Evolutionary conservation across 495 filamentous ascomycete species (phyloP).

Genomic region (Penicillium dipodomyicola): DNA sequence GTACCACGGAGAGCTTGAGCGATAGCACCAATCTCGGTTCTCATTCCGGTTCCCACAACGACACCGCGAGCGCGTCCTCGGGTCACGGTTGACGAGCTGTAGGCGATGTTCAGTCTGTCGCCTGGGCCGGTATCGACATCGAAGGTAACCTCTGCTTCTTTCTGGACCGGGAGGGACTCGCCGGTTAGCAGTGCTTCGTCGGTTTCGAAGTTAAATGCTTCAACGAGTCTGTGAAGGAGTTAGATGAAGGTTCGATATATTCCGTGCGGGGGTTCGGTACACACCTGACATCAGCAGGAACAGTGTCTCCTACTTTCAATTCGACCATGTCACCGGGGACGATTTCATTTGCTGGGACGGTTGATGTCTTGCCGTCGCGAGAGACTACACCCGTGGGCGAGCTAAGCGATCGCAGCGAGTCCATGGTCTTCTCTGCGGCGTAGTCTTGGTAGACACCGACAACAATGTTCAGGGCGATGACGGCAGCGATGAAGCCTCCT

Average conservation of each 20-base stretch:
- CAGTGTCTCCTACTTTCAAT: conserved; percentile 79
- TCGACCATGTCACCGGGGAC: conserved; percentile 68
- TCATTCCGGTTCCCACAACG: conserved; percentile 69
- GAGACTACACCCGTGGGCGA: conserved; percentile 61
- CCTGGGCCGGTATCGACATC: conserved; percentile 58
- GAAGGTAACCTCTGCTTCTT: conserved; percentile 48
- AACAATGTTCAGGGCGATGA: conserved; percentile 64
- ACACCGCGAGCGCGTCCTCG: conserved; percentile 68
- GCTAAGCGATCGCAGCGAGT: conserved; percentile 60
- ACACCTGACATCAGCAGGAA: conserved; percentile 66
- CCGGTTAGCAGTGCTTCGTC: conserved; percentile 75
- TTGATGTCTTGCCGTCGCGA: conserved; percentile 51
- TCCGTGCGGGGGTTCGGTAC: conserved; percentile 4
- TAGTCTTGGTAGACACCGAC: conserved; percentile 72
- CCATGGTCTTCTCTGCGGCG: conserved; percentile 73
- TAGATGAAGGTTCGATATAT: neutral
- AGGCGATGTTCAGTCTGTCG: conserved; percentile 69
- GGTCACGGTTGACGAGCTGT: conserved; percentile 69
- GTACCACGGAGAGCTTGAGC: conserved; percentile 58
- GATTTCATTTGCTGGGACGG: conserved; percentile 53
- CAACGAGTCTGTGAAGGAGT: conserved; percentile 47
- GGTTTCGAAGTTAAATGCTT: conserved; percentile 69
- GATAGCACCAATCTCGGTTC: conserved; percentile 70
- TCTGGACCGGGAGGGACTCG: conserved; percentile 71
- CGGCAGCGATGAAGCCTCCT: conserved; percentile 63